phyloP scores from a whole-genome alignment of 306 rosid genomes.

The Echinosophora koreensis region DNA sequence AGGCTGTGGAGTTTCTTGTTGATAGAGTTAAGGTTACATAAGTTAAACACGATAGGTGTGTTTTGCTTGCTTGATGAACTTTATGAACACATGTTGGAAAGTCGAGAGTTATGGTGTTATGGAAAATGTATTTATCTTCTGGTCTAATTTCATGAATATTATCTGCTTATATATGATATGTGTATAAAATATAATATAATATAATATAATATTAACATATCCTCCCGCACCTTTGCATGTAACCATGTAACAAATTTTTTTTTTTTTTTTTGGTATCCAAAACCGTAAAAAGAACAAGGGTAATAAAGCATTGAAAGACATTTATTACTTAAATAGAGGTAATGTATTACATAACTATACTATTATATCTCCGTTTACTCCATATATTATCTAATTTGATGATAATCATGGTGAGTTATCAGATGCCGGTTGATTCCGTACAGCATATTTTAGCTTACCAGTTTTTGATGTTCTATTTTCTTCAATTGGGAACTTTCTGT shows the following conservation, averaged over 20 bases:
- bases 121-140: background rate
- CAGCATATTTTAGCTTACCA: slow-evolving; percentile 27
- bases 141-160: background rate
- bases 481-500: slow-evolving; percentile 38
- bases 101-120: background rate
- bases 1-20: slow-evolving; percentile 4
- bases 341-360: background rate
- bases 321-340: slow-evolving; percentile 3
- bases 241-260: background rate
- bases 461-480: slow-evolving; percentile 34
- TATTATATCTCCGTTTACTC: background rate
- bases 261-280: background rate
- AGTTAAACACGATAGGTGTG: background rate
- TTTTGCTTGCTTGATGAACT: background rate
- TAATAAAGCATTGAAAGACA: background rate
- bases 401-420: slow-evolving; percentile 13
- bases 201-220: background rate
- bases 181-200: background rate
- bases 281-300: background rate
- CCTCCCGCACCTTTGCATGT: background rate
- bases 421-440: slow-evolving; percentile 12
- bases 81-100: background rate
- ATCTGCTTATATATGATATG: background rate
- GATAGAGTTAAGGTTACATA: background rate
- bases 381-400: background rate